Evolutionary conservation across 305 asterid genomes (phyloP), one percentile per base, ranked within the genome.

Genomic region (Ilex paraguariensis): DNA sequence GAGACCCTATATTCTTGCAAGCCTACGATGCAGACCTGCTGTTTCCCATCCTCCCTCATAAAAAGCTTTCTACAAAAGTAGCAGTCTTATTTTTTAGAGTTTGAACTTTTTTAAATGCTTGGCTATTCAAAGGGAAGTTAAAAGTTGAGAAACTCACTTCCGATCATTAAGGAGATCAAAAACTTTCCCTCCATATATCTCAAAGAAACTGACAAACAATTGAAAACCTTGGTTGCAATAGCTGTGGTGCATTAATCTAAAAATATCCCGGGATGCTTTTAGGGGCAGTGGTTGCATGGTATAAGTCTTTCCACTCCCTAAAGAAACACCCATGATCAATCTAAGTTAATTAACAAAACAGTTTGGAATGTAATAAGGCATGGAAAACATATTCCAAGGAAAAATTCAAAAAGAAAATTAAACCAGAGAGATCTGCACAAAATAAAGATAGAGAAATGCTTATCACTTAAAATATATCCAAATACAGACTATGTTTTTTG

Each of bases 271-370:
- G 42, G 82, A 67, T 11, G 79, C 82, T 67, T 68, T 77, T 16
- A 77, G 76, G 44, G 82, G 79, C 64, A 77, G 62, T 28, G 82
- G 82, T 57, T 77, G 75, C 82, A 77, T 73, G 2, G 82, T 73
- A 45, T 67, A 77, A 15, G 82, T 77, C 71, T 77, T 77, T 45
- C 79, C 82, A 70, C 82, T 77, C 17, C 82, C 79, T 76, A 65
- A 59, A 36, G 61, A 63, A 60, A 66, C 50, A 57, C 48, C 2
- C 55, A 42, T 15, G 59, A 59, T 49, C n/a, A 44, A 56, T 13
- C 8, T 16, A 51, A 53, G n/a, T 28, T 64, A 36, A 40, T 42
- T 58, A 17, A 28, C 5, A 12, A 56, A 44, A 36, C 42, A 36
- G 42, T 36, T 36, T 36, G 42, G 9, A 36, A 36, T 36, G 42